Conservation (phyloP, 768 basidiomycete species). For the Chalciporus piperatus region DNA sequence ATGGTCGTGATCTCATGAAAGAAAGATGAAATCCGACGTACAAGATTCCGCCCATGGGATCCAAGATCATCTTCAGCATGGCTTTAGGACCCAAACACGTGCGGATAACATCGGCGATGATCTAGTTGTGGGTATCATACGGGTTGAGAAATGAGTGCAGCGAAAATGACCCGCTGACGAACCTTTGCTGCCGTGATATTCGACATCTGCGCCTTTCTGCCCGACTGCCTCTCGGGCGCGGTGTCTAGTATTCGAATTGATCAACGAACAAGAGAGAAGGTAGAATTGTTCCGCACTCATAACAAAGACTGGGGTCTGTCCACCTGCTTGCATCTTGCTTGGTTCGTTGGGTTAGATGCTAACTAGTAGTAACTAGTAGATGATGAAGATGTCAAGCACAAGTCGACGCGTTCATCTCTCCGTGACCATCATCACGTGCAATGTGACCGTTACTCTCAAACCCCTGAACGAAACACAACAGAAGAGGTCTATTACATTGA, state of each 20-base stretch:
- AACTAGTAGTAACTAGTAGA: too few species aligned
- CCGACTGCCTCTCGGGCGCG: slow-evolving; percentile 90
- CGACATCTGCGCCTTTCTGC: slow-evolving; percentile 92
- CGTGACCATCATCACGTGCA: not conserved
- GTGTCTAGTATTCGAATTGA: slow-evolving; percentile 55
- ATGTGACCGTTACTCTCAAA: not conserved
- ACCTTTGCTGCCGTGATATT: slow-evolving; percentile 98
- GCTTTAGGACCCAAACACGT: slow-evolving; percentile 97
- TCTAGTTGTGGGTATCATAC: slow-evolving; percentile 43
- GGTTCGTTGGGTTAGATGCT: not conserved
- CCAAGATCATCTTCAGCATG: slow-evolving; percentile 99
- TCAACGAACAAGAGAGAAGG: not conserved
- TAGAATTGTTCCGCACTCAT: slow-evolving; percentile 54
- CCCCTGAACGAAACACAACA: too few species aligned
- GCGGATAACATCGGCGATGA: slow-evolving; percentile 95
- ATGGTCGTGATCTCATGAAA: not conserved
- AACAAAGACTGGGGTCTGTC: slow-evolving; percentile 79
- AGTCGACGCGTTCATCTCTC: not conserved
- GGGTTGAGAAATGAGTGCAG: too few species aligned
- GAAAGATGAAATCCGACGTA: slow-evolving; percentile 35
- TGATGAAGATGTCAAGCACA: not conserved
- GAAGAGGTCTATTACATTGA: too few species aligned
- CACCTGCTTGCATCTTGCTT: slow-evolving; percentile 30
- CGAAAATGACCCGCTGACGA: slow-evolving; percentile 6
- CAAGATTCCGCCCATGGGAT: slow-evolving; percentile 99